Percentiles rank a stretch among this genome's conserved stretches.
phyloP scores from a whole-genome alignment of 169 alveolate species.

The Eimeria necatrix region DNA sequence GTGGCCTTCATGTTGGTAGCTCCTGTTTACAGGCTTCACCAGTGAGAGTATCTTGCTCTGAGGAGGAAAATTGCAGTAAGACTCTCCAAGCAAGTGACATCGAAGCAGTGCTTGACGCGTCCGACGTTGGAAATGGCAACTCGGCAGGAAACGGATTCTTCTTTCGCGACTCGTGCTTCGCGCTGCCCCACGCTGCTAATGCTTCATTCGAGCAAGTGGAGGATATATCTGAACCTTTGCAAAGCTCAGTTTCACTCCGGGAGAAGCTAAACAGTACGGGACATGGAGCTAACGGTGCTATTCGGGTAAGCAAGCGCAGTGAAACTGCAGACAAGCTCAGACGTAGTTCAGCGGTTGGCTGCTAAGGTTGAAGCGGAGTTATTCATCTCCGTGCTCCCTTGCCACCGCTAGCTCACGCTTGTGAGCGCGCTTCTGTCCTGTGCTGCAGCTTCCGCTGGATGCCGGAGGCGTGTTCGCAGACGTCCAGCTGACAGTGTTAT shows the following conservation, averaged over 20 bases:
- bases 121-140: conserved; percentile 26
- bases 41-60: neutral
- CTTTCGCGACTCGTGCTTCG: conserved; percentile 12
- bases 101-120: conserved; percentile 15
- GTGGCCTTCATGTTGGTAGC: neutral
- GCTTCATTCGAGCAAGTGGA: conserved; percentile 28
- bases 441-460: conserved; percentile 76
- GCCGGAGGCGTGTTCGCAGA: conserved; percentile 71
- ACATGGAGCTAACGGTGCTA: neutral
- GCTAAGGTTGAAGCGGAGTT: neutral
- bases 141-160: conserved; percentile 7
- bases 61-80: neutral
- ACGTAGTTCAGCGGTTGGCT: too few species aligned
- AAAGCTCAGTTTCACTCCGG: neutral
- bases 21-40: conserved; percentile 14
- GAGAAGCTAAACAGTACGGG: neutral
- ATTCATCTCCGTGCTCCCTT: neutral
- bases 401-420: neutral
- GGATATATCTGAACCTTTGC: conserved; percentile 47
- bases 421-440: neutral
- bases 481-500: conserved; percentile 58
- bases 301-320: conserved; percentile 48
- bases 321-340: too few species aligned
- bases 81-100: conserved; percentile 56
- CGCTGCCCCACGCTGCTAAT: conserved; percentile 44